Evolutionary conservation across 2,329 filamentous ascomycete genomes (phyloP), one percentile per base, ranked within the genome.

Genomic region (Colletotrichum ledebouriae): DNA sequence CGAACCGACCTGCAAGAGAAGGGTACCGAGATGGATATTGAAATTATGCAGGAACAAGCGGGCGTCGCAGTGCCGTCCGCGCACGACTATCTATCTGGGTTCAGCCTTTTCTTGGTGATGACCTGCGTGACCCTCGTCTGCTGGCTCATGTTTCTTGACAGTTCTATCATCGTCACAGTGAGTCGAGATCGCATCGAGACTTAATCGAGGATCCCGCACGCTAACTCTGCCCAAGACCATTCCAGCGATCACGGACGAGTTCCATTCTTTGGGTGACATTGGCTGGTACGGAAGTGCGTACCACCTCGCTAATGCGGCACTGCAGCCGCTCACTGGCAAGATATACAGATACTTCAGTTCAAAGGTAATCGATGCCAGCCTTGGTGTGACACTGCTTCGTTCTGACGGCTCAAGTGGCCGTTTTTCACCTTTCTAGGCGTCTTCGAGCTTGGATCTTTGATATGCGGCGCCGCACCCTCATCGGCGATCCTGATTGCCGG

Each of bases 401-500:
- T 10, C 82, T 69, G 81, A 77, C 74, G 6, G 61, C 77, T 2
- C 5, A 5, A 78, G 75, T 77, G 75, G 75, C 67, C 72, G 2
- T 78, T 77, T 33, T 63, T 78, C 9, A 69, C 62, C 7, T 75
- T 76, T 34, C 68, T 79, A 33, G 64, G 78, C 42, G 22, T 79
- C 0, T 79, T 79, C 53, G 75, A 79, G 34, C 15, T 77, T 13
- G 85, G 85, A 1, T 84, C 80, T 20, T 71, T 86, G 2, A 76
- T 87, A 13, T 86, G 85, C 63, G 85, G 73, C 72, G 41, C 80
- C 72, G 82, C 84, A 1, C 78, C 74, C 0, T 82, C 76, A 29
- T 83, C 81, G 0, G 74, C 74, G 1, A 81, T 82, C 75, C 76
- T 87, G 46, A 87, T 87, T 59, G 73, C 84, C 3, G 85, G 85